Base-by-base conservation (phyloP, 345 rosid species). In the Eucalyptus marginata region DNA sequence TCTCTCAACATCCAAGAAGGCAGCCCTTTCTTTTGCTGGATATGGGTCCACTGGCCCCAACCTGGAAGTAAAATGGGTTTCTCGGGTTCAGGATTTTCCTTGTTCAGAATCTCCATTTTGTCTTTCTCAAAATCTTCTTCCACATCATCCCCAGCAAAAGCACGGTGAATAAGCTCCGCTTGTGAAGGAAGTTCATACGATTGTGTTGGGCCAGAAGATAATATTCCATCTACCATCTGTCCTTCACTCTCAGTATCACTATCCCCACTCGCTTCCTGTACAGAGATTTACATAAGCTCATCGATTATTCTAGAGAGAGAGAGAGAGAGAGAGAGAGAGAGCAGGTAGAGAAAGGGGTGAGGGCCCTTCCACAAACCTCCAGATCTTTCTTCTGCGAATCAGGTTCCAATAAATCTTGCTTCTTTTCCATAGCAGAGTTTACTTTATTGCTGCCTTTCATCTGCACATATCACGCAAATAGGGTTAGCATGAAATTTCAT, bases 81-180 rank as follows among this genome's bases (percentile, higher is more conserved):
- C 89, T 98, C 98, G 11, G 97, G 96, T 90, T 96, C 95, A 59
- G 98, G 99, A 81, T 93, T 94, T 91, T 96, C 99, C 91, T 92
- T 93, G 51, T 94, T 95, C 90, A 98, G 89, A 86, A 95, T 87
- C 85, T 94, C 96, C 91, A 91, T 91, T 89, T 96, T 98, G 59
- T 94, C 95, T 92, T 95, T 95, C 88, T 91, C 94, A 90, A 98
- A 98, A 88, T 97, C 98, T 24, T 94, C 97, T 59, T 90, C 94
- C 40, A 97, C 99, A 64, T 98, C 96, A 91, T 97, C 98, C 59
- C 99, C 99, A 6, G 99, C 99, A 92, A 98, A 98, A 90, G 98
- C 98, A 80, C 93, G 95, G 86, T 86, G 95, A 79, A 97, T 92
- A 89, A 97, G 98, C 90, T 98, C 99, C 33, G 92, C 98, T 92